Base-by-base conservation (phyloP, 2,329 filamentous ascomycete genomes). In the Arthrobotrys sinensis region DNA sequence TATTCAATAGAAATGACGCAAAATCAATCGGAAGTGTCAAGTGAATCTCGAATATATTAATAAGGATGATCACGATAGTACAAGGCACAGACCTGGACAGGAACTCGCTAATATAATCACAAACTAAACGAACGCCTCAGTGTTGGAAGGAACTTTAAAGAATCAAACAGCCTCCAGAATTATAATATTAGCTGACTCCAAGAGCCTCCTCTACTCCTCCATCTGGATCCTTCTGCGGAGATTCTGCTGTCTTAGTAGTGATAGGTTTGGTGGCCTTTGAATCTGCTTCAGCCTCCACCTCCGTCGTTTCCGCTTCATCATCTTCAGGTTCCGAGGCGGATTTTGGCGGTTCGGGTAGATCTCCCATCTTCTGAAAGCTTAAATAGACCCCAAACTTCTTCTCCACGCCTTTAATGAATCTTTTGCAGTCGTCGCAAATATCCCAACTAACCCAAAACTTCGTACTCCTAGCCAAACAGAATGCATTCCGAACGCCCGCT, bases 391-490 rank as follows among this genome's bases (percentile, higher is more conserved):
- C 63, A 43, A 77, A 77, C 45, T 78, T 78, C 63, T 48, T 72
- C 12, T 64, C 24, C 24, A 78, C 67, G 0, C 45, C 63, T 21
- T 24, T 38, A 19, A 78, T 67, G 55, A 78, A 78, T 16, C n/a
- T 63, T 32, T 67, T 48, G 36, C 75, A 78, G 28, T 78, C 75
- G 8, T 78, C 75, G 32, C 75, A 78, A 34, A 68, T 68, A 62
- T 72, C 63, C 8, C 40, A 57, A 21, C 75, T 78, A 38, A 78
- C 67, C 75, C 75, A 78, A 21, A 78, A 78, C 62, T 63, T 65
- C 5, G 40, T 66, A 50, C 55, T 40, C 28, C 62, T 68, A 40
- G 62, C 52, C 45, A 78, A 43, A n/a, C 43, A 53, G 48, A 52
- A 32, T n/a, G 36, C 52, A 6, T 10, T 63, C 34, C 67, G 62